A percentile compares a stretch with the other conserved stretches of the same genome.
Evolutionary conservation across 1,284 basidiomycete species (phyloP).

Genomic region (Cystobasidium slooffiae): DNA sequence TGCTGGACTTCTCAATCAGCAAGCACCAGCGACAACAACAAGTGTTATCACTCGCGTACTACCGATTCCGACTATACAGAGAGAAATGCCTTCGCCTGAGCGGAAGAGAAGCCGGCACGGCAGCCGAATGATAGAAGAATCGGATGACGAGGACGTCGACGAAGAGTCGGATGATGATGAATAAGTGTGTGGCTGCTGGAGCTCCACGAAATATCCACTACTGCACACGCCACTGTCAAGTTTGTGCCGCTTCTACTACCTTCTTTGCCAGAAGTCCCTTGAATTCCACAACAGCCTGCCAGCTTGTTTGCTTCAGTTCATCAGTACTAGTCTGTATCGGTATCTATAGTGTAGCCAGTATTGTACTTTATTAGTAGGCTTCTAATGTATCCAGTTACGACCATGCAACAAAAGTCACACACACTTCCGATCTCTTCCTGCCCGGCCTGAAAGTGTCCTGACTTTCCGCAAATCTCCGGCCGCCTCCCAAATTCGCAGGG

Average conservation of each 20-base stretch:
- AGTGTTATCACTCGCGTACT: background rate
- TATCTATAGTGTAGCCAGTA: too few species aligned
- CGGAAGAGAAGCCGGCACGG: constrained; percentile 4
- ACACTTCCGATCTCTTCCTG: background rate
- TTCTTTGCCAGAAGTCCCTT: too few species aligned
- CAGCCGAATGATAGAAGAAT: background rate
- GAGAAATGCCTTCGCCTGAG: constrained; percentile 26
- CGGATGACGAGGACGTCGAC: background rate
- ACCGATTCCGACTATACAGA: constrained; percentile 18
- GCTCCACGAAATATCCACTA: background rate
- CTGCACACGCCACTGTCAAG: too few species aligned
- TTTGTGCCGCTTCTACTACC: too few species aligned
- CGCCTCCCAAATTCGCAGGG: background rate
- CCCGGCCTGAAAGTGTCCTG: constrained; percentile 5
- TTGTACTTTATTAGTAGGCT: too few species aligned
- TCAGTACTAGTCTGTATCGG: too few species aligned
- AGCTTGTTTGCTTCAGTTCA: too few species aligned
- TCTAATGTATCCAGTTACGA: background rate
- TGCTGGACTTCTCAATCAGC: background rate
- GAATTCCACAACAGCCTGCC: too few species aligned
- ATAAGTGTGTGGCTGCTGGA: background rate
- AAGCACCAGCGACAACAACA: background rate
- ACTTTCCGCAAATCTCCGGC: constrained; percentile 11
- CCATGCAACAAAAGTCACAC: background rate
- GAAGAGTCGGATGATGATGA: constrained; percentile 4